Conservation (phyloP, 345 rosid genomes). For the Microthlaspi erraticum region DNA sequence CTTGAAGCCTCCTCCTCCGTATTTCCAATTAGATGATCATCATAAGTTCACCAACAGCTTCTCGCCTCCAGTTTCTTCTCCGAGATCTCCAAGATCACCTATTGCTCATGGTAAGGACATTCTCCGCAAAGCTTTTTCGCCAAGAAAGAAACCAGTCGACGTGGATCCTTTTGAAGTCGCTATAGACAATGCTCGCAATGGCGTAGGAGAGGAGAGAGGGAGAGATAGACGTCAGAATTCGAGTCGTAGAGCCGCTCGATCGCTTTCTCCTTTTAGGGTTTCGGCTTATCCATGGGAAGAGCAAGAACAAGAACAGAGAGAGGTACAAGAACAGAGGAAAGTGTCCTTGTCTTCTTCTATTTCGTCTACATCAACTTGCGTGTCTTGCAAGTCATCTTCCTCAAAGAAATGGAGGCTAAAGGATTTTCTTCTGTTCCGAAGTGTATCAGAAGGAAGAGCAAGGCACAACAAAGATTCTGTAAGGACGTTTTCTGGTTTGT, state of each 20-base stretch:
- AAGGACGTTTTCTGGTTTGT: slow-evolving; percentile 52
- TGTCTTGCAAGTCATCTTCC: slow-evolving; percentile 48
- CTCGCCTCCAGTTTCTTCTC: slow-evolving; percentile 43
- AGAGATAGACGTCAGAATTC: slow-evolving; percentile 56
- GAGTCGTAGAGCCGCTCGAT: slow-evolving; percentile 61
- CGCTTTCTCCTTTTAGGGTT: slow-evolving; percentile 78
- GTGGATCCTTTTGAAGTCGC: slow-evolving; percentile 54
- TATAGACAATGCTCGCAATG: slow-evolving; percentile 45
- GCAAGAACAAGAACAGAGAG: slow-evolving; percentile 36
- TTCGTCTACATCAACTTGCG: slow-evolving; percentile 37
- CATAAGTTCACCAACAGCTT: slow-evolving; percentile 40
- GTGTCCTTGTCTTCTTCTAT: slow-evolving; percentile 26
- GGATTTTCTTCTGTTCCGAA: slow-evolving; percentile 80
- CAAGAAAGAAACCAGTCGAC: slow-evolving; percentile 50
- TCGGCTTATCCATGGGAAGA: slow-evolving; percentile 85
- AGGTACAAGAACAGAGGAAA: slow-evolving; percentile 46
- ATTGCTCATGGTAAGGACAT: slow-evolving; percentile 55
- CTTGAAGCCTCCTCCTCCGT: slow-evolving; percentile 71
- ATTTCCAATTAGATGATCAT: slow-evolving; percentile 48
- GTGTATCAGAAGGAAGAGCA: slow-evolving; percentile 88
- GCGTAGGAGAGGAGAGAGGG: slow-evolving; percentile 54
- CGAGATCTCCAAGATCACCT: slow-evolving; percentile 63
- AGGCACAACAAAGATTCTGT: slow-evolving; percentile 60
- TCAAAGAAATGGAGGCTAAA: slow-evolving; percentile 80
- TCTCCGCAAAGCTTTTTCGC: slow-evolving; percentile 62